Percentiles rank a stretch among this genome's conserved stretches.
Evolutionary conservation across 2,329 filamentous ascomycete species (phyloP).

Genomic region (Ophiosphaerella herpotricha): DNA sequence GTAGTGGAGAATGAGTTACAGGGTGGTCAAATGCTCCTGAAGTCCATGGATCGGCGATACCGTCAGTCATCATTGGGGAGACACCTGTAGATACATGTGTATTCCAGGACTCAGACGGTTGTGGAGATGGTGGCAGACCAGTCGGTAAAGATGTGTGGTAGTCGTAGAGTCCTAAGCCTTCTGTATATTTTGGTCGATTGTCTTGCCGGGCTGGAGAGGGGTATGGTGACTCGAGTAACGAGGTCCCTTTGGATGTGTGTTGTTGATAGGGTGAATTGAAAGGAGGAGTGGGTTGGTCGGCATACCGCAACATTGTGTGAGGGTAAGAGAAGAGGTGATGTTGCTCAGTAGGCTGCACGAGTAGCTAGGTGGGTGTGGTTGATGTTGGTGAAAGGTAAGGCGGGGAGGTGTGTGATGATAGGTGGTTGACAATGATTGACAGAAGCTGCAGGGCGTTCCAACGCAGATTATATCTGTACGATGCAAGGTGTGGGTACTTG

Average conservation of each 20-base stretch:
- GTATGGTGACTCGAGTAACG: conserved; percentile 40
- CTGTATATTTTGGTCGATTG: conserved; percentile 31
- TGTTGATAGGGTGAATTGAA: conserved; percentile 45
- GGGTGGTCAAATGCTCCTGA: conserved; percentile 42
- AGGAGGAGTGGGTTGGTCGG: conserved; percentile 39
- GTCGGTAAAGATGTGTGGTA: conserved; percentile 29
- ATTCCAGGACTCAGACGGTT: conserved; percentile 41
- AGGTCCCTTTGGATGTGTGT: conserved; percentile 27
- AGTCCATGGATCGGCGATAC: conserved; percentile 36
- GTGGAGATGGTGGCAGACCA: conserved; percentile 42
- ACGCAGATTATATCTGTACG: conserved; percentile 36
- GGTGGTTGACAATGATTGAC: conserved; percentile 15
- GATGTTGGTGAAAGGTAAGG: conserved; percentile 6
- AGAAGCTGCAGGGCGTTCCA: conserved; percentile 31
- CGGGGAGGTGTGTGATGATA: conserved; percentile 8
- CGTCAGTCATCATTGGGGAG: conserved; percentile 36
- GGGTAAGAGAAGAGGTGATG: conserved; percentile 8
- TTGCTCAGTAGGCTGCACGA: conserved; percentile 10
- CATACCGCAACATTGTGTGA: conserved; percentile 31
- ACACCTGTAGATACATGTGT: conserved; percentile 29
- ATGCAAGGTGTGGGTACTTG: conserved; percentile 26
- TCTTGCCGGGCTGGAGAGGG: conserved; percentile 42
- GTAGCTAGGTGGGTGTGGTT: conserved; percentile 2
- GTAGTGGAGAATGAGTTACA: conserved; percentile 35
- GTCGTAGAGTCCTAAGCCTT: conserved; percentile 42